These are phyloP conservation scores for Nakazawaea ernobii DNA, from an alignment of 805 yeast species.

Conservation along the genomic window DNA sequence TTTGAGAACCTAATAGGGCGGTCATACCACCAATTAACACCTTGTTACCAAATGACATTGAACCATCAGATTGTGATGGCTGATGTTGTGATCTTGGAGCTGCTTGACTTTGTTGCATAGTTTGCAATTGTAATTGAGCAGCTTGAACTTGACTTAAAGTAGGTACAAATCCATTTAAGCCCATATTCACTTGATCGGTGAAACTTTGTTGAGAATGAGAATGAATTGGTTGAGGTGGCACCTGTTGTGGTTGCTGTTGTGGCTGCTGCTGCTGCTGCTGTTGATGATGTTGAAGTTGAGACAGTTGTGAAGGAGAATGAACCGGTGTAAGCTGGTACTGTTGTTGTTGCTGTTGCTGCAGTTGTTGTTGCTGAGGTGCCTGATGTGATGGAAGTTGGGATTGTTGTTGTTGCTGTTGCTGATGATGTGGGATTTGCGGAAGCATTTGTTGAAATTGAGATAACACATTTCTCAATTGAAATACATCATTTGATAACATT, in stretches of 20 bases:
- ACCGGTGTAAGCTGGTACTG: slow-evolving; percentile 6
- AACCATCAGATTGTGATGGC: background rate
- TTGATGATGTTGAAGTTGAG: slow-evolving; percentile 7
- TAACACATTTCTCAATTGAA: slow-evolving; percentile 31
- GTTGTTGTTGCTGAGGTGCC: background rate
- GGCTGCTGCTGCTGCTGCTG: slow-evolving; percentile 8
- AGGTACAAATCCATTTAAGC: slow-evolving; percentile 10
- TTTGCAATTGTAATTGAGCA: slow-evolving; percentile 11
- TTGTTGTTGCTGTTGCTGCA: slow-evolving; percentile 1
- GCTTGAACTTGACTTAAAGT: slow-evolving; percentile 10
- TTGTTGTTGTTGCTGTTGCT: slow-evolving; percentile 6
- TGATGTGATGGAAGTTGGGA: background rate
- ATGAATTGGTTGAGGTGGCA: slow-evolving; percentile 11
- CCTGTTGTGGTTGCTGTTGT: slow-evolving; percentile 3
- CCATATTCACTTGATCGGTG: slow-evolving; percentile 10
- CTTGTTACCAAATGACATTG: slow-evolving; percentile 20
- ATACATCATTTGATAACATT: slow-evolving; percentile 45
- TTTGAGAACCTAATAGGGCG: slow-evolving; percentile 25
- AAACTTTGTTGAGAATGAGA: slow-evolving; percentile 6
- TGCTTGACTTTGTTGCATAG: background rate
- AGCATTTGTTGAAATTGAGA: slow-evolving; percentile 12
- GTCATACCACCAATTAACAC: slow-evolving; percentile 29
- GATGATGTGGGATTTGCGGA: slow-evolving; percentile 3
- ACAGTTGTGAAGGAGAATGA: slow-evolving; percentile 6
- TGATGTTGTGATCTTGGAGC: slow-evolving; percentile 1